Evolutionary conservation across 371 early-diverging fungal genomes (phyloP), one percentile per base, ranked within the genome.

Genomic region (Edhazardia aedis): DNA sequence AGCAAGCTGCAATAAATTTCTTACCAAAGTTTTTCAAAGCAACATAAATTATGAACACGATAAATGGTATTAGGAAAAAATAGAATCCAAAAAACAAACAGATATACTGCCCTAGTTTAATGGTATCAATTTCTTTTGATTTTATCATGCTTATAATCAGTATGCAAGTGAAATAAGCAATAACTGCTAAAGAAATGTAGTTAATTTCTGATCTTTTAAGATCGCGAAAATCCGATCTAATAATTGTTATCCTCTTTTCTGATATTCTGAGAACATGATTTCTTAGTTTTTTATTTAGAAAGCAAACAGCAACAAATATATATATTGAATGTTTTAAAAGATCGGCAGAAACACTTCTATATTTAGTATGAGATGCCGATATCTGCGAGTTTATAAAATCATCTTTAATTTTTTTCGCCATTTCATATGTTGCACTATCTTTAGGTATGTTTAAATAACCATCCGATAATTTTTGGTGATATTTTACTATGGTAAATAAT

Each of bases 1-100:
- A 69, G 43, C 59, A 60, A 11, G 62, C 63, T 11, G 61, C 19
- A 49, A 69, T 63, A 24, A 69, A 38, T 25, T 55, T 56, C 2
- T 4, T 36, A 16, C 55, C 61, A 54, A 58, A 63, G 7, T 28
- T 51, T 26, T 40, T 45, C 2, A 69, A 54, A 1, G 63, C 37
- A 11, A 49, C 16, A 28, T 56, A 58, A 11, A 55, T 16, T 14
- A 50, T 2, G 18, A 55, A 18, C 1, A 57, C 16, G 11, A 33
- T 24, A 1, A 45, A 1, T 16, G 61, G 61, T 22, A 42, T 21
- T 29, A 61, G 9, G n/a, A 56, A 7, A 16, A 44, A 25, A 25
- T 51, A 61, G n/a, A 38, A 18, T 1, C 33, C 4, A 21, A 56
- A 21, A 28, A 16, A 37, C 7, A 43, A 33, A 14, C 1, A 6